Evolutionary conservation across 768 basidiomycete species (phyloP), one percentile per base, ranked within the genome.

Genomic region (Agrocybe pediades): DNA sequence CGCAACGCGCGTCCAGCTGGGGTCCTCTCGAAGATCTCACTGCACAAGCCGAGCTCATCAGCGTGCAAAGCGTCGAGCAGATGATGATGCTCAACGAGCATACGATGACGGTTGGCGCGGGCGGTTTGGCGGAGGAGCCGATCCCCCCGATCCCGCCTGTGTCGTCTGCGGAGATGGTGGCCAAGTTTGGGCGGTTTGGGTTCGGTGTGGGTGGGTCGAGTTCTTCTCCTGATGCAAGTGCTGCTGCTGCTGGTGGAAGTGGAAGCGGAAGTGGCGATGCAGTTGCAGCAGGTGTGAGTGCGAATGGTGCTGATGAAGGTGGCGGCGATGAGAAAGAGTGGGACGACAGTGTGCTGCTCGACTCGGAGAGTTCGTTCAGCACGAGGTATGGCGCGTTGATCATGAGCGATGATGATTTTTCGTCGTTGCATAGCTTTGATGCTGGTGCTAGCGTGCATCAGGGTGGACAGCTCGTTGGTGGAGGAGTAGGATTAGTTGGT

Each of bases 1-100:
- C 80, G 23, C 74, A 81, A 54, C 74, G 86, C 5, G 86, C 86
- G 9, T 83, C 85, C 46, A 86, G 85, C 61, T 87, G 85, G 86
- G 85, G 83, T 0, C 72, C 73, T 46, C 74, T 71, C 17, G 84
- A 73, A 65, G 73, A 75, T 60, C 67, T 69, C 54, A 49, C 56
- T n/a, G 68, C n/a, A n/a, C n/a, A n/a, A n/a, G n/a, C n/a, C n/a
- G n/a, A 69, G 51, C 58, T 67, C 25, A 54, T 62, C 40, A 69
- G 65, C 56, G 59, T 62, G 36, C 56, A 58, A 17, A 55, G 55
- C 47, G 49, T 62, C 39, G 65, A 61, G 5, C 55, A 56, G 17
- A 58, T 58, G 20, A 52, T 62, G 15, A 56, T 57, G 24, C 53
- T 62, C 21, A 59, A 60, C 53, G 78, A 79, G 21, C 73, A 74